Evolutionary conservation across 1,284 basidiomycete species (phyloP).

Genomic region (Marasmius oreades): DNA sequence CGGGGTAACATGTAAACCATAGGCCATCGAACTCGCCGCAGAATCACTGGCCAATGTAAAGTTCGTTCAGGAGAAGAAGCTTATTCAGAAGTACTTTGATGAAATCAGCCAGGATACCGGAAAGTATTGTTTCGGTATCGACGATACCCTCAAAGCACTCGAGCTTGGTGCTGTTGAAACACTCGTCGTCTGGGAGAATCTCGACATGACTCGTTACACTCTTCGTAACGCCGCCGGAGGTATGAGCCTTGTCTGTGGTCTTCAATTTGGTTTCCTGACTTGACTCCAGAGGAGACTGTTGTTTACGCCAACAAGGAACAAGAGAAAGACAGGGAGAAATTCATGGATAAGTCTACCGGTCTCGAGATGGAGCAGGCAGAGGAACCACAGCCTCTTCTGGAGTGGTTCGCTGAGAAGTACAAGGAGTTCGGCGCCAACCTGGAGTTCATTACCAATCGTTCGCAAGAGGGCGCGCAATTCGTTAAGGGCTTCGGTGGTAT

Average conservation of each 20-base stretch:
- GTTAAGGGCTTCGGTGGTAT: conserved; percentile 99
- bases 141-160: conserved; percentile 95
- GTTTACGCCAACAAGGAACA: conserved; percentile 79
- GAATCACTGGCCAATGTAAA: conserved; percentile 98
- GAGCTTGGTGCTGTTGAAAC: conserved; percentile 98
- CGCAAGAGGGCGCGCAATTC: conserved; percentile 98
- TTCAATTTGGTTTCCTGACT: neutral
- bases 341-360: conserved; percentile 92
- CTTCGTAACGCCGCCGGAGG: conserved; percentile 90
- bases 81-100: conserved; percentile 98
- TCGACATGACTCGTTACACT: conserved; percentile 83
- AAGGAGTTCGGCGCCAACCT: conserved; percentile 95
- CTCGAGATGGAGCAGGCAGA: conserved; percentile 89
- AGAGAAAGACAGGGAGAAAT: conserved; percentile 90
- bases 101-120: conserved; percentile 98
- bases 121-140: conserved; percentile 97
- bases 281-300: conserved; percentile 72
- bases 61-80: conserved; percentile 98
- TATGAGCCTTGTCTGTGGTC: conserved; percentile 29
- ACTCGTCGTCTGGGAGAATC: conserved; percentile 97
- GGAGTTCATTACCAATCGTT: conserved; percentile 85
- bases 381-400: conserved; percentile 83
- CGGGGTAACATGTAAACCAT: conserved; percentile 9
- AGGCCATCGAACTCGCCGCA: conserved; percentile 96
- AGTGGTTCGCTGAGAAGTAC: conserved; percentile 99